Conservation (phyloP, 768 basidiomycete genomes). For the Tulasnella sp. region DNA sequence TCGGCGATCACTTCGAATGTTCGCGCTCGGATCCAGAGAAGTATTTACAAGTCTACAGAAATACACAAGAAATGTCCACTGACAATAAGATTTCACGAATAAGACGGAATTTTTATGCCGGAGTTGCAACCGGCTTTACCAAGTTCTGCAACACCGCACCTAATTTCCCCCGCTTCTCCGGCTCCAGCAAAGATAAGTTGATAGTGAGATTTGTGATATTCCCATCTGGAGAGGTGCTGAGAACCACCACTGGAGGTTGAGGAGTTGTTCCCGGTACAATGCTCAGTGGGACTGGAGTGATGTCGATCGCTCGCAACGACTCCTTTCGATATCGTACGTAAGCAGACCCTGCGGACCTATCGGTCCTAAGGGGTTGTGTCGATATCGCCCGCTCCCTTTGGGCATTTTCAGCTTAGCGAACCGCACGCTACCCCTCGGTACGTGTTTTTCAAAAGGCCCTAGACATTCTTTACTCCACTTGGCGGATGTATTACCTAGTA, state of each 20-base stretch:
- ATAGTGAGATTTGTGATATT: constrained; percentile 66
- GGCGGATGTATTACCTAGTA: no score
- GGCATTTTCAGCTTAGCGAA: no score
- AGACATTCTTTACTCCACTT: no score
- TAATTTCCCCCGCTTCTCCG: constrained; percentile 38
- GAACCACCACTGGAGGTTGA: constrained; percentile 65
- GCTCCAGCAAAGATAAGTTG: constrained; percentile 60
- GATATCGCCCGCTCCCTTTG: no score
- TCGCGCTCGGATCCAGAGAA: background rate
- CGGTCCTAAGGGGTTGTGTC: no score
- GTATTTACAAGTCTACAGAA: background rate
- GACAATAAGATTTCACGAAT: background rate
- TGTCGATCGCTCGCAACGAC: constrained; percentile 57
- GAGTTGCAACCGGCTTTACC: background rate
- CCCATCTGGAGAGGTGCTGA: constrained; percentile 59
- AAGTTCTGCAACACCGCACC: background rate
- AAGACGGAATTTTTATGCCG: background rate
- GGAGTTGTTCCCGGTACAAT: constrained; percentile 43
- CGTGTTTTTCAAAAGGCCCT: no score
- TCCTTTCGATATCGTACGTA: no score
- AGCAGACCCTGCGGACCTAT: no score
- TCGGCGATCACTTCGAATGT: background rate
- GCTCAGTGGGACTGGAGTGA: constrained; percentile 54
- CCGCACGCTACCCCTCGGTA: no score
- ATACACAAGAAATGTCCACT: background rate